Evolutionary conservation across 495 filamentous ascomycete species (phyloP).

Genomic region (Sphaerosporella brunnea): DNA sequence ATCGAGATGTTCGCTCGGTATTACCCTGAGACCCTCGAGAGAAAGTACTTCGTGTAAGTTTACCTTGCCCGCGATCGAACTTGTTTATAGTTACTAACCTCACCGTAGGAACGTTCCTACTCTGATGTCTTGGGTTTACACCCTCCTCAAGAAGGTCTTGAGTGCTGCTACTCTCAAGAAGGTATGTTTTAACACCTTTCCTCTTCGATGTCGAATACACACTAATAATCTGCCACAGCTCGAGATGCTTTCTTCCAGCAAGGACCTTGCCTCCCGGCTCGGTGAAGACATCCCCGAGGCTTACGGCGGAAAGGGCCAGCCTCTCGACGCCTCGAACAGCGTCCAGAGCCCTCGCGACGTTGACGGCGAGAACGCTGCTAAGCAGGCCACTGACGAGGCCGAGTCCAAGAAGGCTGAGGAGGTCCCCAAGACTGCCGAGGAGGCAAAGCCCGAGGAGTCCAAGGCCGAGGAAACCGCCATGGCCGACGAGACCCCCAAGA

Average conservation of each 20-base stretch:
- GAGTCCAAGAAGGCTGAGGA: slow-evolving; percentile 3
- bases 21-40: slow-evolving; percentile 72
- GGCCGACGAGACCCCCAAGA: neutral
- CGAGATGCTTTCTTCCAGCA: slow-evolving; percentile 4
- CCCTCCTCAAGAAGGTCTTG: slow-evolving; percentile 60
- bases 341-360: slow-evolving; percentile 2
- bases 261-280: neutral
- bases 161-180: slow-evolving; percentile 66
- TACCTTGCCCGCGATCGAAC: neutral
- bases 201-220: slow-evolving; percentile 8
- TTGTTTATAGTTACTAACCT: too few species aligned
- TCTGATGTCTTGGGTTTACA: slow-evolving; percentile 76
- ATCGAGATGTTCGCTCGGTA: slow-evolving; percentile 57
- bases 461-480: neutral
- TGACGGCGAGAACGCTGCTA: neutral
- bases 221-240: slow-evolving; percentile 2
- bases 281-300: slow-evolving; percentile 5
- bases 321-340: neutral
- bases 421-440: neutral
- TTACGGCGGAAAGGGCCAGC: slow-evolving; percentile 3
- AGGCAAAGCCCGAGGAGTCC: neutral
- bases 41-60: slow-evolving; percentile 64
- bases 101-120: slow-evolving; percentile 51
- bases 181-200: slow-evolving; percentile 30
- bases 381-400: neutral